Evolutionary conservation across 345 rosid species (phyloP), one percentile per base, ranked within the genome.

Genomic region (Lepidium didymum): DNA sequence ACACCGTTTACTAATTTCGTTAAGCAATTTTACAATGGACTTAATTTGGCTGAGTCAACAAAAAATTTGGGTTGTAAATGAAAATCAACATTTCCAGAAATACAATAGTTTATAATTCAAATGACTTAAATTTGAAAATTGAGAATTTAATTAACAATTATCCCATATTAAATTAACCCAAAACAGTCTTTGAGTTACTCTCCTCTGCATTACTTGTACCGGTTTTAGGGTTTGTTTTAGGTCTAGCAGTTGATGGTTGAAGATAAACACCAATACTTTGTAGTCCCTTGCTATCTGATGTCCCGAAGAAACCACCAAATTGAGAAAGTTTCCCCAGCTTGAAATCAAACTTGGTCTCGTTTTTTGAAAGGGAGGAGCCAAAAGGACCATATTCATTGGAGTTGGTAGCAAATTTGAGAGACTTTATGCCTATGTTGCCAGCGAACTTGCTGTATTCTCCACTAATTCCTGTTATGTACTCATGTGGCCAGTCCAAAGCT

Each of bases 261-360:
- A 65, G 77, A 29, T 73, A 65, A 65, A 65, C 47, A 50, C 77
- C 77, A 2, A 73, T 73, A n/a, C 11, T 9, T 2, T 73, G 59
- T 36, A 64, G 65, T n/a, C 77, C 77, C 0, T 27, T 18, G 2
- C 13, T 53, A 41, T 57, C 60, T 6, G 57, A 41, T 31, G 67
- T 49, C 46, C 77, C 77, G 34, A 41, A 51, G 19, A 73, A 73
- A 40, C 72, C 77, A 1, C 77, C 67, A 0, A 65, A 50, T 46
- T 73, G 77, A 11, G 19, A 38, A 47, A 52, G 51, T 51, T 23
- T 65, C 16, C 77, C 77, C 0, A 73, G 60, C 3, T 40, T 57
- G 44, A 65, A 73, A 4, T 10, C 19, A 3, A 64, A 72, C 31
- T 43, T 52, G 1, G 47, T 43, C 6, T 47, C 11, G 15, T 35